phyloP scores from a whole-genome alignment of 2,329 filamentous ascomycete species.

The Alternaria sp. region DNA sequence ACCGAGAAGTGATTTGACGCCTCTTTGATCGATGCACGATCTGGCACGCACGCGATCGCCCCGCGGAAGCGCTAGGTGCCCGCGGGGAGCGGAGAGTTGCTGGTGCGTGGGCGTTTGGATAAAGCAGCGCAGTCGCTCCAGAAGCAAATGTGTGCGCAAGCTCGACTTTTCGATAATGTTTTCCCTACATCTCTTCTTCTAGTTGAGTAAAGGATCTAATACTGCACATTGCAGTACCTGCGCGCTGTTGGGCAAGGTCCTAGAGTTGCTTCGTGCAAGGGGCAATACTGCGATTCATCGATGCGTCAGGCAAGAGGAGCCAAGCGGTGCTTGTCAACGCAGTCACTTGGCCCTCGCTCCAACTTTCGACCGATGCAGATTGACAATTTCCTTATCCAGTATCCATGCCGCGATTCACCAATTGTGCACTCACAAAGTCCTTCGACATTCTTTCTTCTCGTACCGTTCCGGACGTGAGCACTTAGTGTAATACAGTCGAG shows the following conservation, averaged over 20 bases:
- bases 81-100: conserved; percentile 16
- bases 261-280: not conserved
- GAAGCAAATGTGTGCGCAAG: not conserved
- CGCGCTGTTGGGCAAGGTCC: not conserved
- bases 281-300: not conserved
- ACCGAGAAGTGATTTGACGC: conserved; percentile 18
- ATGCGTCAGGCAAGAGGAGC: conserved; percentile 12
- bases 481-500: too few relatives aligned
- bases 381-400: not conserved
- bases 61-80: conserved; percentile 16
- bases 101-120: not conserved
- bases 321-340: conserved; percentile 15
- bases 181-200: not conserved
- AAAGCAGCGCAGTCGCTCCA: not conserved
- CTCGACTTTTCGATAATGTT: not conserved
- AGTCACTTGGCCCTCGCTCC: conserved; percentile 6
- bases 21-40: conserved; percentile 20
- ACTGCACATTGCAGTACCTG: not conserved
- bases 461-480: too few relatives aligned
- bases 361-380: not conserved
- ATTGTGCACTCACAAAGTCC: not conserved
- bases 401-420: not conserved
- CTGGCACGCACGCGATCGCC: conserved; percentile 2
- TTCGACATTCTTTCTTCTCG: too few relatives aligned
- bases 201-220: not conserved